These are phyloP conservation scores for Zygosaccharomyces pseudorouxii DNA, from an alignment of 805 yeast genomes.

Conservation along the genomic window DNA sequence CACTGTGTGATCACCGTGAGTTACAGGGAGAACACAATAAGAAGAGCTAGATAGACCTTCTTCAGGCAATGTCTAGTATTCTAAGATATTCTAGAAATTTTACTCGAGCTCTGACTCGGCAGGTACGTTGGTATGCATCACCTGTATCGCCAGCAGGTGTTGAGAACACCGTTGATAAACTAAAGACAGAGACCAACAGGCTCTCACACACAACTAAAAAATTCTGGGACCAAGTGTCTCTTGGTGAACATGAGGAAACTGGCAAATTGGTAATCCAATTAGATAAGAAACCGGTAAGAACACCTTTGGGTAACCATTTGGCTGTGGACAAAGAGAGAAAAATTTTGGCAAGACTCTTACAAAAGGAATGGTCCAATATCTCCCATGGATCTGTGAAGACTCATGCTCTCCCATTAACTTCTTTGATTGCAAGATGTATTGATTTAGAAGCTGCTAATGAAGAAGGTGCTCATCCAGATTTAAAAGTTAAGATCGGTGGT, in stretches of 20 bases:
- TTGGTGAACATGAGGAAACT: slow-evolving; percentile 31
- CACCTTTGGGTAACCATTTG: slow-evolving; percentile 75
- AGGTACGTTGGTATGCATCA: slow-evolving; percentile 9
- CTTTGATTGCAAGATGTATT: slow-evolving; percentile 79
- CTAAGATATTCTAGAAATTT: not conserved
- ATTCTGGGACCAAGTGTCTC: slow-evolving; percentile 74
- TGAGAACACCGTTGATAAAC: slow-evolving; percentile 44
- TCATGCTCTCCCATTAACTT: slow-evolving; percentile 75
- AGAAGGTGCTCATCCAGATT: slow-evolving; percentile 39
- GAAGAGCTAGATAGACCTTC: not conserved
- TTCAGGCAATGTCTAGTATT: not conserved
- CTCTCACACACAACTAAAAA: slow-evolving; percentile 61
- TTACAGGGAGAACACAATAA: not conserved
- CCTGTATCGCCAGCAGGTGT: slow-evolving; percentile 26
- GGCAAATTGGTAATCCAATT: slow-evolving; percentile 51
- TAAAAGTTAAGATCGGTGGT: slow-evolving; percentile 58
- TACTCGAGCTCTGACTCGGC: not conserved
- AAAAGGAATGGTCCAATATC: slow-evolving; percentile 83
- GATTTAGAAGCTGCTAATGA: slow-evolving; percentile 52
- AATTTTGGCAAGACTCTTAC: slow-evolving; percentile 66
- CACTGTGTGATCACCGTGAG: not conserved
- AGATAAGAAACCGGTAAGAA: slow-evolving; percentile 71
- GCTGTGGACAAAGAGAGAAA: slow-evolving; percentile 55
- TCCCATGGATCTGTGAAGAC: slow-evolving; percentile 66
- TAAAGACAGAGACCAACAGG: slow-evolving; percentile 60